These are phyloP conservation scores for Calonectria ilicicola DNA, from an alignment of 2,329 filamentous ascomycete genomes.

Conservation along the genomic window DNA sequence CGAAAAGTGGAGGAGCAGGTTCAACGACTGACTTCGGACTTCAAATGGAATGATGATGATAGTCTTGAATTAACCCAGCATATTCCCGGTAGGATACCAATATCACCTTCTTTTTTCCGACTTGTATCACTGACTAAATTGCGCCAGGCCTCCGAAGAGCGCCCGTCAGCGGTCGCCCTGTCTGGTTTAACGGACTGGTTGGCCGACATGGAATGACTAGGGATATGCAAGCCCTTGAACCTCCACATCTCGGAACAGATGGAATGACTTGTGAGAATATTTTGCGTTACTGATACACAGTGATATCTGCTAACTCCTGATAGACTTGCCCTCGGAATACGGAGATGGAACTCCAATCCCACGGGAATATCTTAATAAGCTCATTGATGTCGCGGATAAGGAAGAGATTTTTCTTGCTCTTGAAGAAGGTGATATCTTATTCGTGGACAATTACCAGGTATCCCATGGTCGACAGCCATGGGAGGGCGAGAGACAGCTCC, in stretches of 20 bases:
- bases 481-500: constrained; percentile 26
- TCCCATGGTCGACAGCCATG: constrained; percentile 26
- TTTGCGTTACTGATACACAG: rapidly evolving
- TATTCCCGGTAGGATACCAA: constrained; percentile 17
- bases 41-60: constrained; percentile 25
- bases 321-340: constrained; percentile 16
- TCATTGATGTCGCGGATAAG: constrained; percentile 17
- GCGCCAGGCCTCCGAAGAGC: neutral
- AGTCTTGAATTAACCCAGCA: constrained; percentile 31
- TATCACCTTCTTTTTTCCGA: rapidly evolving
- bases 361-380: constrained; percentile 15
- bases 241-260: constrained; percentile 5
- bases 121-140: neutral
- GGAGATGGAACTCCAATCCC: constrained; percentile 16
- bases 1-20: constrained; percentile 28
- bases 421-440: constrained; percentile 16
- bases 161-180: constrained; percentile 15
- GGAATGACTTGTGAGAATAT: constrained; percentile 15
- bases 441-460: constrained; percentile 27
- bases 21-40: constrained; percentile 19
- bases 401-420: constrained; percentile 11
- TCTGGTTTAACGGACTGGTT: constrained; percentile 23
- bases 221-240: constrained; percentile 16
- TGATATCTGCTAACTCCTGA: neutral
- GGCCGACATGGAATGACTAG: constrained; percentile 20